Evolutionary conservation across 352 stramenopile species (phyloP).

Genomic region (Globisporangium cederbergense): DNA sequence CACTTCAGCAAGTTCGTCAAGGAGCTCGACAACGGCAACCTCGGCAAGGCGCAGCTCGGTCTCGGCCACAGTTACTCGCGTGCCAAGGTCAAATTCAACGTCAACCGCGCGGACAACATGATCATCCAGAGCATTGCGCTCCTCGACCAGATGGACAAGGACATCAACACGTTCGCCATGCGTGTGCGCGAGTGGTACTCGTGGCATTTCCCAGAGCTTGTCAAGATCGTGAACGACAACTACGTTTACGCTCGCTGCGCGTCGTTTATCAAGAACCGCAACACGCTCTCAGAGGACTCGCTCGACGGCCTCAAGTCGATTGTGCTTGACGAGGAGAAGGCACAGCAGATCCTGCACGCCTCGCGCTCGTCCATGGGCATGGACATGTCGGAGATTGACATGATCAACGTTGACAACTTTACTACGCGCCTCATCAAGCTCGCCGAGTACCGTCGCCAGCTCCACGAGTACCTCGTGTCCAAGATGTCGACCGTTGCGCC

Average conservation of each 20-base stretch:
- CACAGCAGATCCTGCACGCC: slow-evolving; percentile 93
- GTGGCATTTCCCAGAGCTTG: slow-evolving; percentile 99
- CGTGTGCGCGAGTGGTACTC: slow-evolving; percentile 99
- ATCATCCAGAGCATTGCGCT: slow-evolving; percentile 99
- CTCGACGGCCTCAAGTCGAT: slow-evolving; percentile 89
- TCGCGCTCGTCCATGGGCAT: slow-evolving; percentile 98
- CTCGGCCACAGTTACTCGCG: slow-evolving; percentile 99
- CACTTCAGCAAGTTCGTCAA: slow-evolving; percentile 99
- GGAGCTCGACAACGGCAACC: slow-evolving; percentile 93
- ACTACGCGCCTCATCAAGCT: slow-evolving; percentile 98
- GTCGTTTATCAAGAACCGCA: slow-evolving; percentile 96
- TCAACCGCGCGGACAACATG: slow-evolving; percentile 99
- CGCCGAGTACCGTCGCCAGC: slow-evolving; percentile 96
- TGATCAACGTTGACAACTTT: slow-evolving; percentile 99
- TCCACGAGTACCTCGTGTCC: slow-evolving; percentile 93
- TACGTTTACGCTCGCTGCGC: slow-evolving; percentile 98
- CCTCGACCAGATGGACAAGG: slow-evolving; percentile 99
- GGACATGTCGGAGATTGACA: slow-evolving; percentile 99
- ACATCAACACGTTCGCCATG: slow-evolving; percentile 99
- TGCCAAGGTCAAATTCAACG: slow-evolving; percentile 99
- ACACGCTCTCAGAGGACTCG: slow-evolving; percentile 73
- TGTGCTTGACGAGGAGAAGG: slow-evolving; percentile 96
- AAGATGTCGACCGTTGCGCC: slow-evolving; percentile 99
- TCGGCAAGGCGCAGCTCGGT: slow-evolving; percentile 98
- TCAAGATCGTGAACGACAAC: slow-evolving; percentile 99